Base-by-base conservation (phyloP, 495 filamentous ascomycete genomes). In the Delitschia confertaspora region DNA sequence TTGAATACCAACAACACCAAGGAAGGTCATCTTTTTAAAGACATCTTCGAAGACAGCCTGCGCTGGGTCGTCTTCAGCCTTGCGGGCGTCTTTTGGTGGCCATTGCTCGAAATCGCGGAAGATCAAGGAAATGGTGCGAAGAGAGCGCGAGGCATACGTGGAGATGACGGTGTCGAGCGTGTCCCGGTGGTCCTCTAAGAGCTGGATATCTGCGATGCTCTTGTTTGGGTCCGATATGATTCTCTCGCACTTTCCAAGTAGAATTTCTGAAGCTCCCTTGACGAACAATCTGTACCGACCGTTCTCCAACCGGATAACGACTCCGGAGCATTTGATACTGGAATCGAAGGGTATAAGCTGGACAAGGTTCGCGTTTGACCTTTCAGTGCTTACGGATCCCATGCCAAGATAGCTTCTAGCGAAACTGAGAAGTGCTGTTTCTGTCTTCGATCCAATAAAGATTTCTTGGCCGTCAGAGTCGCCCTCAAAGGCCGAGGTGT, bases 51-150 rank as follows among this genome's bases (percentile, higher is more conserved):
- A 95, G 2, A 73, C 67, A 23, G 77, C 87, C 42, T 84, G 75
- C 16, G 69, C 75, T 20, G 69, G 69, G 43, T 88, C 81, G 38
- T 82, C 79, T 47, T 86, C 84, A 25, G 70, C 62, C 9, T 71
- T 77, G 22, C 72, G 74, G 9, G 72, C 74, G 30, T 77, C 73
- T 40, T 70, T 73, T 3, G 89, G 86, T 16, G 88, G 88, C 88
- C 88, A 95, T 33, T 74, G 75, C 10, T 87, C 78, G 56, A 93
- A 95, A 50, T 96, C 89, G 26, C 80, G 81, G 57, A 93, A 95
- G 8, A 85, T 65, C 42, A 95, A 69, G 19, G 79, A 84, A 59
- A 96, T 93, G 9, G 89, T 93, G 33, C 89, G 74, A 27, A 96
- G 67, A 4, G 89, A 95, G 9, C 81, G 75, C 9, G 74, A 73